Evolutionary conservation across 2,329 filamentous ascomycete species (phyloP).

Genomic region (Fusarium devonianum): DNA sequence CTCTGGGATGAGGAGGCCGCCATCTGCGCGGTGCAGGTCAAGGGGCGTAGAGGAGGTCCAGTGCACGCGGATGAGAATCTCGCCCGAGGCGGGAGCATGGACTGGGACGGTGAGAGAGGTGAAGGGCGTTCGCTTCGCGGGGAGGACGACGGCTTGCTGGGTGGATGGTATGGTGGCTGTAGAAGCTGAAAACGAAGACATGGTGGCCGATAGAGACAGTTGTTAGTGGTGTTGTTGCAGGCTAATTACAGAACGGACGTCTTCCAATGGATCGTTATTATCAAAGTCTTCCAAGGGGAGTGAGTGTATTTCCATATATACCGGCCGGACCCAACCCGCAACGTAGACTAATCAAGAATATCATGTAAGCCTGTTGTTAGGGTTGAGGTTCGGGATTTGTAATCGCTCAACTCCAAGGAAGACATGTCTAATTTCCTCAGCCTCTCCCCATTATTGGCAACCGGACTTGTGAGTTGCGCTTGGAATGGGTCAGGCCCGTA

Average conservation of each 20-base stretch:
- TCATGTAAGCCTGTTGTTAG: not conserved
- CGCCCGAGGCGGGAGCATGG: slow-evolving; percentile 48
- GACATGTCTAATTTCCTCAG: not conserved
- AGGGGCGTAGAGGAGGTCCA: slow-evolving; percentile 69
- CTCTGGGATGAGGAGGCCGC: slow-evolving; percentile 59
- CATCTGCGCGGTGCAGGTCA: slow-evolving; percentile 68
- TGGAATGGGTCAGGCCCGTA: not conserved
- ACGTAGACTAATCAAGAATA: too few species aligned
- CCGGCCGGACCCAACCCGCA: too few species aligned
- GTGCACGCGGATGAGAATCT: slow-evolving; percentile 61
- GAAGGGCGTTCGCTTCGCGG: slow-evolving; percentile 59
- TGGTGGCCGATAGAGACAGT: slow-evolving; percentile 18
- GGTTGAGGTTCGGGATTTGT: not conserved
- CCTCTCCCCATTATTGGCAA: not conserved
- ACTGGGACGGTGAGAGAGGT: slow-evolving; percentile 59
- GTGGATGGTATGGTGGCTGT: slow-evolving; percentile 68
- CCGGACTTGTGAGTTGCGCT: not conserved
- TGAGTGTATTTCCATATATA: too few species aligned
- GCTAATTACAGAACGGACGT: too few species aligned
- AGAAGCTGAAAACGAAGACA: slow-evolving; percentile 37
- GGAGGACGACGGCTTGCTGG: slow-evolving; percentile 68
- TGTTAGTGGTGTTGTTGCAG: not conserved
- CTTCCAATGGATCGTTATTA: too few species aligned
- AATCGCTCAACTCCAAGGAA: not conserved
- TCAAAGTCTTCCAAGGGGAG: too few species aligned